Evolutionary conservation across 805 yeast species (phyloP).

Genomic region (Gaillardinia entomophila): DNA sequence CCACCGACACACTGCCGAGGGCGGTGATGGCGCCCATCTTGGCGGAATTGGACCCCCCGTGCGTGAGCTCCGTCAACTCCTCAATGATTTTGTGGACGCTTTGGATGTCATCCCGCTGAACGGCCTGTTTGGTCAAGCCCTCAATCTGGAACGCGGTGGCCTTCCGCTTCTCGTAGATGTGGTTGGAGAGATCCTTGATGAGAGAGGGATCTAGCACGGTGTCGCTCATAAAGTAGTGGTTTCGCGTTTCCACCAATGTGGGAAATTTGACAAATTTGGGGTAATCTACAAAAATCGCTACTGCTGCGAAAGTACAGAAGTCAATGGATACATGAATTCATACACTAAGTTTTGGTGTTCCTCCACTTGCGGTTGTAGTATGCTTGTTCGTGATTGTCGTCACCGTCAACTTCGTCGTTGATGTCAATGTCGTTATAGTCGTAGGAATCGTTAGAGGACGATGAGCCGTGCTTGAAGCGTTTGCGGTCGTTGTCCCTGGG

Average conservation of each 20-base stretch:
- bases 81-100: conserved; percentile 59
- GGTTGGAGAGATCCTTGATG: conserved; percentile 39
- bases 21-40: conserved; percentile 96
- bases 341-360: not conserved
- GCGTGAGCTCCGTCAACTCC: conserved; percentile 75
- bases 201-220: conserved; percentile 29
- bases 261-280: not conserved
- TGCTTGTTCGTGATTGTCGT: conserved; percentile 12
- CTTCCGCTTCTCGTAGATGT: conserved; percentile 41
- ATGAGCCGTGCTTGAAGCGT: not conserved
- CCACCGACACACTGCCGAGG: conserved; percentile 91
- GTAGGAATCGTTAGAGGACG: conserved; percentile 1
- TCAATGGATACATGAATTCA: not conserved
- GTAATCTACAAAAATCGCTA: not conserved
- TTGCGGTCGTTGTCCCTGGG: not conserved
- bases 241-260: too few species aligned
- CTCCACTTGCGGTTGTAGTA: conserved; percentile 15
- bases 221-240: conserved; percentile 17
- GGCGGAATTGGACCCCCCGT: conserved; percentile 56
- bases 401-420: conserved; percentile 10
- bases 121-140: conserved; percentile 63
- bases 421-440: conserved; percentile 15
- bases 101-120: conserved; percentile 54
- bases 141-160: conserved; percentile 63
- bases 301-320: not conserved